phyloP scores from a whole-genome alignment of 75 land plant genomes.

The Picea glauca region DNA sequence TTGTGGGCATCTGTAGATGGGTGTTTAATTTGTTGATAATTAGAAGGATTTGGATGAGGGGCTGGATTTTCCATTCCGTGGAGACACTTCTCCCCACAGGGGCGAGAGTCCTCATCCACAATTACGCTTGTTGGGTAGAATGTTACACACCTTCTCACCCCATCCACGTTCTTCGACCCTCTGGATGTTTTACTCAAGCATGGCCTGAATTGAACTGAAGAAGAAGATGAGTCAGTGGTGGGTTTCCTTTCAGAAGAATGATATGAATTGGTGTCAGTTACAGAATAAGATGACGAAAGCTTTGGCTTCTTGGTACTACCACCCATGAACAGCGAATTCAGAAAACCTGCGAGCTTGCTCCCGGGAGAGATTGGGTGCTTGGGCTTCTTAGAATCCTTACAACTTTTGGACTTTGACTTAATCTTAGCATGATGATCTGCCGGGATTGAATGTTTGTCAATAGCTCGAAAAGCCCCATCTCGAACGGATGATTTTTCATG shows the following conservation, averaged over 20 bases:
- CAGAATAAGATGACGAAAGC: not conserved
- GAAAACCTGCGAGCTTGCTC: constrained; percentile 33
- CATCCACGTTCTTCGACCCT: constrained; percentile 5
- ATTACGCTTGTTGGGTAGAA: constrained; percentile 49
- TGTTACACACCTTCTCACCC: constrained; percentile 43
- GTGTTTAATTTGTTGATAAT: too few relatives aligned
- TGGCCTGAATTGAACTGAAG: constrained; percentile 24
- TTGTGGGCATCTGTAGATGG: not conserved
- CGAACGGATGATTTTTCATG: not conserved
- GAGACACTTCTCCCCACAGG: constrained; percentile 19
- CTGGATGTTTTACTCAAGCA: constrained; percentile 41
- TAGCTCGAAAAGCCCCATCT: not conserved
- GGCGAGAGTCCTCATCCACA: constrained; percentile 35
- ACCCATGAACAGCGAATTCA: constrained; percentile 33
- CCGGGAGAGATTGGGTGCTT: constrained; percentile 57
- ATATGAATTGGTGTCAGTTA: constrained; percentile 9
- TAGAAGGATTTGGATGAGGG: not conserved
- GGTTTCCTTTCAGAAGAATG: constrained; percentile 27
- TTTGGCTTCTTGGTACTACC: constrained; percentile 2
- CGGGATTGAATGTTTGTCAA: not conserved
- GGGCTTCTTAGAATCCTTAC: constrained; percentile 29
- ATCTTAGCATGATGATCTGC: not conserved
- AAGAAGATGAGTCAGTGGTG: constrained; percentile 20
- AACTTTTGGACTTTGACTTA: constrained; percentile 14
- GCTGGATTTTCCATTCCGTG: constrained; percentile 2